Base-by-base conservation (phyloP, 1,284 basidiomycete genomes). In the Cerrena zonata region DNA sequence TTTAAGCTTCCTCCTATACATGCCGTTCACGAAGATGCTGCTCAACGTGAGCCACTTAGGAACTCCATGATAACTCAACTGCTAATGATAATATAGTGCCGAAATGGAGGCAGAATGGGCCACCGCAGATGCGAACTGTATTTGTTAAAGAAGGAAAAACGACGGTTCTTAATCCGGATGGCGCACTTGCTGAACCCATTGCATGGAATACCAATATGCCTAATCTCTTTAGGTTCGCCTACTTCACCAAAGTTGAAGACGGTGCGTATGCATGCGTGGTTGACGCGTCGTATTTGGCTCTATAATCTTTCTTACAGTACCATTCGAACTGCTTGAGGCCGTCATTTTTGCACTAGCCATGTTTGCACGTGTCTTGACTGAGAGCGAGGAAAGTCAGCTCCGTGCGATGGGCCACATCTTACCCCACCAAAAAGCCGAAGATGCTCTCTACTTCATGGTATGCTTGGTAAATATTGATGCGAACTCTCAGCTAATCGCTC, bases 221-320 rank as follows among this genome's bases (percentile, higher is more conserved):
- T 3, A 44, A 53, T 23, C 51, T 60, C 1, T 60, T 60, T 49
- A 57, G 53, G 45, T 60, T 51, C 24, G 47, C 47, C 15, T 58
- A 57, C 42, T 58, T 57, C 41, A 46, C 53, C 5, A 48, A 50
- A 18, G 37, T 43, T 5, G 51, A 54, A 19, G 56, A 57, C 49
- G 49, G 57, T 56, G 23, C 4, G 51, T 48, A 23, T 34, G n/a
- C n/a, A n/a, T n/a, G n/a, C n/a, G n/a, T n/a, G n/a, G n/a, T n/a
- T n/a, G n/a, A n/a, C n/a, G n/a, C n/a, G n/a, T n/a, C n/a, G n/a
- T n/a, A n/a, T n/a, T n/a, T n/a, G n/a, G n/a, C n/a, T n/a, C 15
- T 24, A 22, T 41, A 10, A 34, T 42, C 30, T 44, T 5, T 27
- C 23, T 19, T 24, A 18, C 38, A 60, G 58, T 57, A 12, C 55